A percentile compares a stretch with the other conserved stretches of the same genome.
Conservation (phyloP, 768 basidiomycete species). For the Strobilomyces dryophilus region DNA sequence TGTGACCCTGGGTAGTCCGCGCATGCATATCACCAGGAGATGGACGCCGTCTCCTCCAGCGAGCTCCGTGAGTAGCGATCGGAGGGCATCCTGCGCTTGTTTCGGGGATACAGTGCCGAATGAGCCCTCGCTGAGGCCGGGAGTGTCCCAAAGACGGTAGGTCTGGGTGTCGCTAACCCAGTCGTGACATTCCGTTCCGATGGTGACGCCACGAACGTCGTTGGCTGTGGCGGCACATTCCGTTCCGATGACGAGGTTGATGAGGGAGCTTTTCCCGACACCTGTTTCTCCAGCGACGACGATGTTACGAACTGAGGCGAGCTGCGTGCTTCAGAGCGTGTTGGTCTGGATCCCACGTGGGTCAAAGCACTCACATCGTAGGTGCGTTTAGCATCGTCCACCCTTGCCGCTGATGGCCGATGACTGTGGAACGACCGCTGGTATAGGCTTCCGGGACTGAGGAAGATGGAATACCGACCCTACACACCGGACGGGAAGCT, state of each 20-base stretch:
- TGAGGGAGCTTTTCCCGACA: conserved; percentile 29
- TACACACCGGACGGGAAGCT: neutral
- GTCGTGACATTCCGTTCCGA: conserved; percentile 16
- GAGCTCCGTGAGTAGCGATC: conserved; percentile 24
- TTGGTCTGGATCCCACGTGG: conserved; percentile 4
- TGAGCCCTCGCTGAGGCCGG: conserved; percentile 28
- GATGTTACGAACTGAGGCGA: conserved; percentile 24
- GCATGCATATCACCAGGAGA: conserved; percentile 26
- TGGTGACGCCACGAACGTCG: conserved; percentile 23
- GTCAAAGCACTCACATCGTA: conserved; percentile 1
- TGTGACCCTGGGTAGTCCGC: conserved; percentile 23
- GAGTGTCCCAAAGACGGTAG: conserved; percentile 31
- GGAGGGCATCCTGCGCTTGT: conserved; percentile 23
- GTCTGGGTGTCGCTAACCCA: conserved; percentile 12
- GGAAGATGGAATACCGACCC: conserved; percentile 1
- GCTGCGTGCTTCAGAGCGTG: conserved; percentile 1
- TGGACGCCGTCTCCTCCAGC: conserved; percentile 18
- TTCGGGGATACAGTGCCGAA: conserved; percentile 21
- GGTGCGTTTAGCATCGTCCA: conserved; percentile 7
- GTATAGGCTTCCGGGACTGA: neutral
- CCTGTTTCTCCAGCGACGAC: conserved; percentile 28
- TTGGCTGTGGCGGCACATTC: conserved; percentile 21
- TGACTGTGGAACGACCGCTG: neutral
- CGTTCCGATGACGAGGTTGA: conserved; percentile 26
- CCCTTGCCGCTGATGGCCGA: neutral